phyloP scores from a whole-genome alignment of 345 rosid species.

The Sisymbrium irio region DNA sequence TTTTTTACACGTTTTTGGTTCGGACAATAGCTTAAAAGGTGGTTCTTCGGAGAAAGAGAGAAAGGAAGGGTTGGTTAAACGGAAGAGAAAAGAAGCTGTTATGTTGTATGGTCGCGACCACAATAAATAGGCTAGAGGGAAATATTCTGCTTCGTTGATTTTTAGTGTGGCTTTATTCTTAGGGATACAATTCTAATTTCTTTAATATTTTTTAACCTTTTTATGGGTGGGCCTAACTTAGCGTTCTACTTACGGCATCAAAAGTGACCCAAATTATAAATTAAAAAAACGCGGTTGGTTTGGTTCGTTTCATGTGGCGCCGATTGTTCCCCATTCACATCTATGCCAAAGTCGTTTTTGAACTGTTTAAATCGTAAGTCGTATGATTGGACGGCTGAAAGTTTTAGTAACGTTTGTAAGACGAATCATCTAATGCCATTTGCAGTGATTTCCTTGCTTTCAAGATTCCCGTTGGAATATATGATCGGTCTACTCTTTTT shows the following conservation, averaged over 20 bases:
- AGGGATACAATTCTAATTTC: not conserved
- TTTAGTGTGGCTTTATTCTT: constrained; percentile 22
- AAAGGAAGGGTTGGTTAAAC: not conserved
- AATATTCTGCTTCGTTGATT: constrained; percentile 22
- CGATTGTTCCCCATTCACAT: not conserved
- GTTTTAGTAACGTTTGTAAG: not conserved
- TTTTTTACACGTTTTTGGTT: not conserved
- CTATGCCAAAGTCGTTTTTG: constrained; percentile 1
- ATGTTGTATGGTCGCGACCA: constrained; percentile 33
- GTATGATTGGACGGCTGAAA: constrained; percentile 4
- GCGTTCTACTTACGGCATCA: constrained; percentile 34
- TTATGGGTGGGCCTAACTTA: constrained; percentile 31
- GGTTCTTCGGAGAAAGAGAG: not conserved
- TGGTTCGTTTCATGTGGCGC: constrained; percentile 20
- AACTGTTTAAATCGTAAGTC: too few species aligned
- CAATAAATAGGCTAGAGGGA: constrained; percentile 21
- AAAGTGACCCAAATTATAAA: not conserved
- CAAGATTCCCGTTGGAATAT: not conserved
- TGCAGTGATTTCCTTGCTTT: not conserved
- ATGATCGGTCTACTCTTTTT: not conserved
- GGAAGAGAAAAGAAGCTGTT: constrained; percentile 8
- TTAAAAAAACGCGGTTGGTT: constrained; percentile 19
- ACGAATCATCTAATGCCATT: not conserved
- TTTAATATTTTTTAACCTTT: not conserved
- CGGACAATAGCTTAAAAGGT: not conserved